Base-by-base conservation (phyloP, 176 grass and related monocot genomes). In the Otatea glauca region DNA sequence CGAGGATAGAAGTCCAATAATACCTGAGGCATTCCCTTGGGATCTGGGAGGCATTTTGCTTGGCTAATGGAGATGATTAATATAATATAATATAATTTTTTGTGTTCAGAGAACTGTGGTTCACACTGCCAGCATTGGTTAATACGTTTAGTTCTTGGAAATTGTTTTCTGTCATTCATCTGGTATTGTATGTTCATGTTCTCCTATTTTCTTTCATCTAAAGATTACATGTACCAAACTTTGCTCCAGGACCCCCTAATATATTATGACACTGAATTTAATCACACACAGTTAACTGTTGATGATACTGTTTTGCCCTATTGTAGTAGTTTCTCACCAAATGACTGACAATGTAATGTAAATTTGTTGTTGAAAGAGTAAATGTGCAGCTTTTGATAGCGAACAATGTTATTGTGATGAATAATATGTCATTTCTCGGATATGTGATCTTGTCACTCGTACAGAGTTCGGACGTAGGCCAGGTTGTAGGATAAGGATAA, bases 191-290 rank as follows among this genome's bases (percentile, higher is more conserved):
- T 76, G 69, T 64, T 87, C 50, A 51, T 66, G 85, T 55, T 83
- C 50, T 61, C 65, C 29, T 18, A 51, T 80, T 91, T 65, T 87
- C 58, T 41, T 47, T 77, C 64, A 75, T 69, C 24, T 87, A 61
- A 91, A 81, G 70, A 84, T 74, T 80, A 64, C 43, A 3, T 91
- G 85, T 84, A 91, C 69, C 81, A 88, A 64, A 91, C 89, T 84
- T 70, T 47, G 89, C 44, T 74, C 35, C 55, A 48, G 76, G n/a
- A 65, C 65, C 54, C 51, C 50, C 61, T 91, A 88, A 84, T 91
- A 81, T 91, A 84, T 88, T 76, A 75, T 87, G 85, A 91, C 75
- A 87, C 42, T 78, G 67, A 87, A 68, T 79, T 90, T 83, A 74
- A 61, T 63, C 72, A 32, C 59, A 35, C 7, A 3, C 41, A 13